Evolutionary conservation across 2,329 filamentous ascomycete genomes (phyloP), one percentile per base, ranked within the genome.

Genomic region (Cladosporium sp.): DNA sequence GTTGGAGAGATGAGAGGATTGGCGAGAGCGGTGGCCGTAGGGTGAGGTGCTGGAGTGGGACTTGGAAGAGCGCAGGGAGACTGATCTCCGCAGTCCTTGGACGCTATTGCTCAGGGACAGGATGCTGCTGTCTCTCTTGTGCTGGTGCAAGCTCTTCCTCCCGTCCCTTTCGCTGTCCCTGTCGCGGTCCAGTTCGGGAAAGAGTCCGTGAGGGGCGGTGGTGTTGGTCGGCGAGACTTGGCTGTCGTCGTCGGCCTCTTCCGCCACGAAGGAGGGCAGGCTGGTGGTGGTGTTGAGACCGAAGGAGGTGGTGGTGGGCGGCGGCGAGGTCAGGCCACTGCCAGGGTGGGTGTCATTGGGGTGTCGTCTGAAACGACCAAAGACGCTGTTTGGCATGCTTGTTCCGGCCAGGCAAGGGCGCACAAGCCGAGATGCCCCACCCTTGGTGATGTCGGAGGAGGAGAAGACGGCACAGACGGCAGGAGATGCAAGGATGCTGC

Each of bases 1-100:
- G 58, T 72, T 78, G 70, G 73, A 70, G 46, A 69, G 63, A 39
- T 74, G 76, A 67, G 74, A 74, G 65, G 74, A 68, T 65, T 58
- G 75, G 70, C 69, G 66, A 66, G 67, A 64, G 56, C 53, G 73
- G 74, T 56, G 51, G 39, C 54, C 63, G 34, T 58, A 43, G n/a
- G 68, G 66, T 58, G 71, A 65, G 5, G 73, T 68, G 73, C 67
- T 68, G 48, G 56, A 63, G 23, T 68, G 71, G 30, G 71, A 70
- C 14, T 69, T 70, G 67, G 71, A 78, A 58, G 78, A 78, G 66
- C 79, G 77, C 30, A 81, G 73, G n/a, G 78, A 80, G 65, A 77
- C 76, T 61, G 75, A 75, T 36, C 79, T 71, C 32, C 78, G 76
- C 67, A 81, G 69, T 67, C 73, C 75, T 64, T 76, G 71, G 25